phyloP scores from a whole-genome alignment of 2,329 filamentous ascomycete genomes.

The Calonectria fujianensis region DNA sequence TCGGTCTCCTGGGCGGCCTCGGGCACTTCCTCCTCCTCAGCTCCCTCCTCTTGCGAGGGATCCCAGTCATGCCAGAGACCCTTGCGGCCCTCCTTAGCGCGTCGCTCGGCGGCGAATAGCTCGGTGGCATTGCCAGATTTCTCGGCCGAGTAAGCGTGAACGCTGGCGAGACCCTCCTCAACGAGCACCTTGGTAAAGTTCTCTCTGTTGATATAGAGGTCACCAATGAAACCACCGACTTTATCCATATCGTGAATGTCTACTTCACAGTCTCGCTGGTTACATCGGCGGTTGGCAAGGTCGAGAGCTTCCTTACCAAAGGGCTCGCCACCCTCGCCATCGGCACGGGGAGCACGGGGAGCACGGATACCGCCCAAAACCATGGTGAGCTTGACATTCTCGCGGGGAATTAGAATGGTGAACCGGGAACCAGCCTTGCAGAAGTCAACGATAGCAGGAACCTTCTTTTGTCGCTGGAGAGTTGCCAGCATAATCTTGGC shows the following conservation, averaged over 20 bases:
- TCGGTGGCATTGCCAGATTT: constrained; percentile 93
- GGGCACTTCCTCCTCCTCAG: constrained; percentile 70
- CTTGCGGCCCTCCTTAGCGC: constrained; percentile 91
- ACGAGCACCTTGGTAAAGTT: constrained; percentile 95
- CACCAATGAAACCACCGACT: constrained; percentile 97
- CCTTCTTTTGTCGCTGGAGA: constrained; percentile 91
- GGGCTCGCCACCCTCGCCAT: constrained; percentile 88
- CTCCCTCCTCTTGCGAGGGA: constrained; percentile 86
- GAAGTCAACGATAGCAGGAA: constrained; percentile 95
- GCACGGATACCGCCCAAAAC: constrained; percentile 95
- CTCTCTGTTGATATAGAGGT: constrained; percentile 93
- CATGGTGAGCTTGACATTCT: constrained; percentile 95
- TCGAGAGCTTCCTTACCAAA: constrained; percentile 97
- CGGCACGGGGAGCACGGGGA: constrained; percentile 86
- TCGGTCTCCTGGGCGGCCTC: constrained; percentile 70
- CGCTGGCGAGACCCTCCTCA: constrained; percentile 93
- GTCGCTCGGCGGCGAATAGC: constrained; percentile 89
- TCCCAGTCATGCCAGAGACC: constrained; percentile 97
- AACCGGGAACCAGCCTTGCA: constrained; percentile 98
- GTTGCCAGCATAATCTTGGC: constrained; percentile 94
- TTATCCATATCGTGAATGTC: constrained; percentile 97
- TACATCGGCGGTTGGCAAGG: constrained; percentile 89
- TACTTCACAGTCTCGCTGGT: constrained; percentile 96
- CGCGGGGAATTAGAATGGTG: constrained; percentile 91
- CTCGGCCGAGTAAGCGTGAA: constrained; percentile 96